Evolutionary conservation across 768 basidiomycete species (phyloP).

Genomic region (Suillus sp.): DNA sequence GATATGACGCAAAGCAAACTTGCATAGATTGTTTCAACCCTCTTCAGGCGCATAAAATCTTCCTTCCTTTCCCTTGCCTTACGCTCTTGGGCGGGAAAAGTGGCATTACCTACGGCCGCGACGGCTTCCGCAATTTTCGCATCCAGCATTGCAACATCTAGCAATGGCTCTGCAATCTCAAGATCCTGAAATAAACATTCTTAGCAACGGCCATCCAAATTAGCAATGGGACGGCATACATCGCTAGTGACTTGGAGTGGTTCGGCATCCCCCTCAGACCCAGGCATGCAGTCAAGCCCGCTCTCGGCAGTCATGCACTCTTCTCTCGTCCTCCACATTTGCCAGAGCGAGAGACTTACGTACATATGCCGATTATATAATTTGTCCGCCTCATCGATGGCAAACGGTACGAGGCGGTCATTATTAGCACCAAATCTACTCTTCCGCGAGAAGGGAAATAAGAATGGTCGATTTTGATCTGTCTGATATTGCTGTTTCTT

Average conservation of each 20-base stretch:
- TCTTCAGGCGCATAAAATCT: slow-evolving; percentile 83
- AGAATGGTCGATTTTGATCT: slow-evolving; percentile 89
- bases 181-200: slow-evolving; percentile 45
- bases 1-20: slow-evolving; percentile 30
- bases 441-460: slow-evolving; percentile 90
- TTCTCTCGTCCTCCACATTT: slow-evolving; percentile 95
- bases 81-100: slow-evolving; percentile 53
- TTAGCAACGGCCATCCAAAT: slow-evolving; percentile 7
- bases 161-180: slow-evolving; percentile 63
- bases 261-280: slow-evolving; percentile 58
- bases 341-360: slow-evolving; percentile 81
- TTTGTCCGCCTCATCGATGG: slow-evolving; percentile 93
- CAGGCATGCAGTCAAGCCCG: slow-evolving; percentile 81
- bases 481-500: slow-evolving; percentile 99
- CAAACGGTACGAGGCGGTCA: slow-evolving; percentile 83
- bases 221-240: slow-evolving; percentile 30
- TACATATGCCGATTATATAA: slow-evolving; percentile 91
- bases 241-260: slow-evolving; percentile 49
- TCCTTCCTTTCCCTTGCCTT: slow-evolving; percentile 69
- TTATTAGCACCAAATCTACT: slow-evolving; percentile 51
- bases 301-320: slow-evolving; percentile 95
- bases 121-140: slow-evolving; percentile 72
- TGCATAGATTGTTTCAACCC: slow-evolving; percentile 94
- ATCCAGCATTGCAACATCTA: slow-evolving; percentile 72
- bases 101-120: slow-evolving; percentile 49